Percentiles rank a stretch among this genome's conserved stretches.
Evolutionary conservation across 371 early-diverging fungal genomes (phyloP).

Genomic region (Mortierella sp.): DNA sequence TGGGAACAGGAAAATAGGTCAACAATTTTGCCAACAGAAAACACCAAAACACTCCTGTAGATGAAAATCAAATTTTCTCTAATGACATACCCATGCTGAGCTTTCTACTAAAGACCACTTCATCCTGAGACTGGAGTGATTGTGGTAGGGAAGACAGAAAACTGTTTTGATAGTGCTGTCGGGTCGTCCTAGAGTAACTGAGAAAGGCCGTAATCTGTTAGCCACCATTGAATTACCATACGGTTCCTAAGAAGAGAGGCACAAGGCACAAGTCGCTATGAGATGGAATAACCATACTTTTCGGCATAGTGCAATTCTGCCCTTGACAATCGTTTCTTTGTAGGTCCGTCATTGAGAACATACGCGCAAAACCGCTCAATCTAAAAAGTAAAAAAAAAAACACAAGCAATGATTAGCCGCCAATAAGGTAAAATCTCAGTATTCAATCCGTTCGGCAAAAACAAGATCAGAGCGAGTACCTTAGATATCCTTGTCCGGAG

Average conservation of each 20-base stretch:
- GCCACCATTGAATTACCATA: neutral
- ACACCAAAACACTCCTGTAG: too few species aligned
- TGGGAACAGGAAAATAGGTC: neutral
- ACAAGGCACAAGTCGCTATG: neutral
- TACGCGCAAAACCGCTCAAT: slow-evolving; percentile 65
- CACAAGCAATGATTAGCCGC: neutral
- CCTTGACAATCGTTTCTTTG: slow-evolving; percentile 59
- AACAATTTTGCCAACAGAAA: neutral
- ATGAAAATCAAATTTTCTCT: neutral
- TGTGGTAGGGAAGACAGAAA: slow-evolving; percentile 67
- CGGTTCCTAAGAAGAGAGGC: neutral
- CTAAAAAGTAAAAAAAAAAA: slow-evolving; percentile 32
- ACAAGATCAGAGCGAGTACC: slow-evolving; percentile 40
- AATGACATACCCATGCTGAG: slow-evolving; percentile 44
- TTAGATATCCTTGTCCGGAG: slow-evolving; percentile 78
- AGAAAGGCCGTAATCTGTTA: neutral
- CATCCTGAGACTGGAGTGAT: slow-evolving; percentile 72
- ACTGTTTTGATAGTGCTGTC: slow-evolving; percentile 65
- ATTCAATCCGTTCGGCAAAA: too few species aligned
- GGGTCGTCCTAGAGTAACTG: slow-evolving; percentile 37
- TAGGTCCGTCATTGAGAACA: slow-evolving; percentile 57
- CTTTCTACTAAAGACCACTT: slow-evolving; percentile 48
- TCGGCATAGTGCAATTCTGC: slow-evolving; percentile 67
- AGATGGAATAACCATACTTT: slow-evolving; percentile 46
- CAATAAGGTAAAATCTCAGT: neutral